Evolutionary conservation across 1,139 yeast genomes (phyloP).

Genomic region (Nakaseomyces nivariensis): DNA sequence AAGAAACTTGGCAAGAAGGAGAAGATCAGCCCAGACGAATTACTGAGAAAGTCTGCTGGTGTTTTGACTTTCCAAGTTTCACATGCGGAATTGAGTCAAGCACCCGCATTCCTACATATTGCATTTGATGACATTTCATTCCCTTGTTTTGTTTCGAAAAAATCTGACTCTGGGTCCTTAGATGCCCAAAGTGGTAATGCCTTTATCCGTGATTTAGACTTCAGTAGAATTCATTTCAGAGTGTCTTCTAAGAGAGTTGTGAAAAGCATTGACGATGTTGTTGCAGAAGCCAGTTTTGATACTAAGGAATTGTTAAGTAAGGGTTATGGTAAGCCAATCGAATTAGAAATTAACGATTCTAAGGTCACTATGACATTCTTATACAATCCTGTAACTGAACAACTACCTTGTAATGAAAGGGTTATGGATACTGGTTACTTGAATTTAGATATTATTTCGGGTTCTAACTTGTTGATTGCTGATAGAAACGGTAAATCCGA

Average conservation of each 20-base stretch:
- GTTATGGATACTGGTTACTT: conserved; percentile 58
- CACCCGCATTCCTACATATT: conserved; percentile 46
- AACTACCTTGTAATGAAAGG: conserved; percentile 49
- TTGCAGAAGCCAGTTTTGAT: conserved; percentile 39
- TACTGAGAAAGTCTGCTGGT: conserved; percentile 52
- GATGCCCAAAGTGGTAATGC: conserved; percentile 42
- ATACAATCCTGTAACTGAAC: conserved; percentile 48
- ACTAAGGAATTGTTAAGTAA: conserved; percentile 46
- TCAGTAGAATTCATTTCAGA: conserved; percentile 49
- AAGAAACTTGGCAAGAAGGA: conserved; percentile 35
- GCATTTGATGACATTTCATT: conserved; percentile 54
- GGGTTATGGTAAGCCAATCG: conserved; percentile 39
- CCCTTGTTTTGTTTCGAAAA: conserved; percentile 49
- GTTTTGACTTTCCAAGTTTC: conserved; percentile 44
- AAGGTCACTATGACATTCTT: conserved; percentile 42
- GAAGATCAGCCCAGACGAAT: conserved; percentile 41
- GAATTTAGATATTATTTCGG: conserved; percentile 47
- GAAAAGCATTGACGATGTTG: conserved; percentile 38
- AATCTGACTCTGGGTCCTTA: conserved; percentile 25
- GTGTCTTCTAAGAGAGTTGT: conserved; percentile 44
- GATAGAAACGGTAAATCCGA: conserved; percentile 71
- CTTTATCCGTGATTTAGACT: conserved; percentile 59
- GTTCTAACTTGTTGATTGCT: conserved; percentile 42
- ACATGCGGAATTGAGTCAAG: conserved; percentile 39
- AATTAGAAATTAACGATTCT: conserved; percentile 39